Evolutionary conservation across 2,329 filamentous ascomycete genomes (phyloP).

Genomic region (Xylariaceae sp.): DNA sequence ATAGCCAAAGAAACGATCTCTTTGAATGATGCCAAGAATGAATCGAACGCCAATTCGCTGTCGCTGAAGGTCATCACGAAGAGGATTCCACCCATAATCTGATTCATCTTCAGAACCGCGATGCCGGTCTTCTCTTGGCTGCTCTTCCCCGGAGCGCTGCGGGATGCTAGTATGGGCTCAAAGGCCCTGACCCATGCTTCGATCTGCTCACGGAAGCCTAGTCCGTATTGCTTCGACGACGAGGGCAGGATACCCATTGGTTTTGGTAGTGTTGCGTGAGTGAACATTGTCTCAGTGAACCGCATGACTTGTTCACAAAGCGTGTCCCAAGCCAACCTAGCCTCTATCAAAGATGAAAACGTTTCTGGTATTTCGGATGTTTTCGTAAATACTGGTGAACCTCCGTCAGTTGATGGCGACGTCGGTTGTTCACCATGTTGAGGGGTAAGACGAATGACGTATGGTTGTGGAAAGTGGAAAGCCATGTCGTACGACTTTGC

Average conservation of each 20-base stretch:
- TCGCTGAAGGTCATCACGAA: slow-evolving; percentile 58
- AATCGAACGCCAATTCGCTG: slow-evolving; percentile 55
- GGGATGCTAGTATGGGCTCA: slow-evolving; percentile 47
- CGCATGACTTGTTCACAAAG: slow-evolving; percentile 53
- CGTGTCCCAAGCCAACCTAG: slow-evolving; percentile 52
- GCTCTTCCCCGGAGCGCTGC: slow-evolving; percentile 43
- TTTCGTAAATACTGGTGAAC: slow-evolving; percentile 36
- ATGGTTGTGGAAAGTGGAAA: slow-evolving; percentile 61
- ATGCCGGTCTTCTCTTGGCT: slow-evolving; percentile 57
- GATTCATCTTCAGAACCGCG: slow-evolving; percentile 58
- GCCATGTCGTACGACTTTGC: slow-evolving; percentile 67
- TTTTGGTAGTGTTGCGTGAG: slow-evolving; percentile 40
- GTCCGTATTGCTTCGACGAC: slow-evolving; percentile 43
- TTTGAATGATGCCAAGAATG: slow-evolving; percentile 47
- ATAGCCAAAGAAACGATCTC: slow-evolving; percentile 52
- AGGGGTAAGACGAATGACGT: slow-evolving; percentile 50
- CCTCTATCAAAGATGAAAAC: slow-evolving; percentile 50
- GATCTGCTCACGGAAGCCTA: slow-evolving; percentile 45
- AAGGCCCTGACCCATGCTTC: slow-evolving; percentile 54
- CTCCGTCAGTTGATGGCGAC: slow-evolving; percentile 40
- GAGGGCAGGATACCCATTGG: slow-evolving; percentile 50
- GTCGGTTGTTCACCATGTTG: slow-evolving; percentile 28
- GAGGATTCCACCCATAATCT: slow-evolving; percentile 53
- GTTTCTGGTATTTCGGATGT: slow-evolving; percentile 36
- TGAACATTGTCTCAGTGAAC: slow-evolving; percentile 53